Base-by-base conservation (phyloP, 2,329 filamentous ascomycete species). In the Zalaria sp. region DNA sequence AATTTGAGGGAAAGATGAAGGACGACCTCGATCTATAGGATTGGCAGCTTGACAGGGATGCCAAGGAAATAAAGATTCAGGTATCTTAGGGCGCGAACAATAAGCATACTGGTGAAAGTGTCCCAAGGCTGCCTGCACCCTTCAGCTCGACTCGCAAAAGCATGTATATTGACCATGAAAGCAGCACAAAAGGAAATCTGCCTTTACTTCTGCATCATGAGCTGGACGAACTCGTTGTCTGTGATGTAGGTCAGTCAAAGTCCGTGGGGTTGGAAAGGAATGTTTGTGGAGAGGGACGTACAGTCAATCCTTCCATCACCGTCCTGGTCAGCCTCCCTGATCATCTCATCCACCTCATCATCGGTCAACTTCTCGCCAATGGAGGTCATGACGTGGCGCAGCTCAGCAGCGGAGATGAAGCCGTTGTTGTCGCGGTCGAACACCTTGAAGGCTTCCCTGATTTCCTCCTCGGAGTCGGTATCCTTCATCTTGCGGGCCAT, bases 401-500 rank as follows among this genome's bases (percentile, higher is more conserved):
- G 65, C 60, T 79, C 76, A 39, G 73, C 71, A 41, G 72, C 69
- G 27, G 71, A 75, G 60, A 80, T 80, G 57, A 75, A 77, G 50
- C 76, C 76, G 56, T 74, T 77, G 59, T 73, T 73, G 55, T 80
- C 76, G 54, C 72, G 71, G 59, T 80, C 76, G 57, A 80, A 79
- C 54, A 79, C 75, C 59, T 72, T 70, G 68, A 79, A 80, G 40
- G 76, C 76, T 56, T 75, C 73, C 51, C 72, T 68, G 56, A 79
- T 77, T 60, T 80, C 76, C 57, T 76, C 68, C 57, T 79, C 75
- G 40, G 72, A 71, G 58, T 79, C 73, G 44, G 70, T 71, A 52
- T 75, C 70, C 60, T 72, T 73, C 62, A 75, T 74, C 53, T 73
- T 73, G 54, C 69, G 69, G 41, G 74, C 73, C 75, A 79, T 79